phyloP scores from a whole-genome alignment of 1,284 basidiomycete genomes.

The Athelia sp. region DNA sequence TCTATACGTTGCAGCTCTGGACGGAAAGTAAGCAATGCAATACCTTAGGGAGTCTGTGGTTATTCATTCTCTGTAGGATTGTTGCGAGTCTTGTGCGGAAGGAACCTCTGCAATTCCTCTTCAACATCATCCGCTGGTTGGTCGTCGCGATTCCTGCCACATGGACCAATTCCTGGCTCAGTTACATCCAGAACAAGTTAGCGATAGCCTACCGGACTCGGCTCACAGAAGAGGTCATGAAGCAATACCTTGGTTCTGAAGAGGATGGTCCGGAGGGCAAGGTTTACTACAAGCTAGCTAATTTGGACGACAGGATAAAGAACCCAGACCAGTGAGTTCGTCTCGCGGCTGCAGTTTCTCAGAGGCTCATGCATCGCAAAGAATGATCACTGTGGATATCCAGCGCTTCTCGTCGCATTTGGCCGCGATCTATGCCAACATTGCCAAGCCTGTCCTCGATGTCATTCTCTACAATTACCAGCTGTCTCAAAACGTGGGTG shows the following conservation, averaged over 20 bases:
- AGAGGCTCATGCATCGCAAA: conserved; percentile 21
- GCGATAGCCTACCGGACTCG: conserved; percentile 90
- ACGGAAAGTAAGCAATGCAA: conserved; percentile 65
- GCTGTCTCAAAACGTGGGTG: conserved; percentile 90
- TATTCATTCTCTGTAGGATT: conserved; percentile 49
- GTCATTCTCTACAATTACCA: conserved; percentile 97
- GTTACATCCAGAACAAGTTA: conserved; percentile 91
- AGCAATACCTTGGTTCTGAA: conserved; percentile 79
- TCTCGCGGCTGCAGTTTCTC: neutral
- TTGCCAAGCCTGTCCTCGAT: conserved; percentile 91
- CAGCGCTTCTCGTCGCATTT: conserved; percentile 90
- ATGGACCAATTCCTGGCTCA: conserved; percentile 95
- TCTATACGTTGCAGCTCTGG: conserved; percentile 92
- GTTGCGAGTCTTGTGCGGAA: conserved; percentile 94
- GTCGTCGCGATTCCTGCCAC: conserved; percentile 93
- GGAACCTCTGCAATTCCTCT: conserved; percentile 74
- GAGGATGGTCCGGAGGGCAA: conserved; percentile 59
- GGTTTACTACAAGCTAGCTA: conserved; percentile 94
- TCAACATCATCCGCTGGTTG: conserved; percentile 88
- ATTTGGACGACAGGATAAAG: conserved; percentile 92
- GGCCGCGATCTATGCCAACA: conserved; percentile 91
- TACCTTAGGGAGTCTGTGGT: conserved; percentile 3
- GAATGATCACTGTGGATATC: conserved; percentile 94
- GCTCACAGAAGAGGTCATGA: conserved; percentile 80
- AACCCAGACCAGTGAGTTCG: conserved; percentile 84